Evolutionary conservation across 2,329 filamentous ascomycete species (phyloP), one percentile per base, ranked within the genome.

Genomic region (Cladosporium sp.): DNA sequence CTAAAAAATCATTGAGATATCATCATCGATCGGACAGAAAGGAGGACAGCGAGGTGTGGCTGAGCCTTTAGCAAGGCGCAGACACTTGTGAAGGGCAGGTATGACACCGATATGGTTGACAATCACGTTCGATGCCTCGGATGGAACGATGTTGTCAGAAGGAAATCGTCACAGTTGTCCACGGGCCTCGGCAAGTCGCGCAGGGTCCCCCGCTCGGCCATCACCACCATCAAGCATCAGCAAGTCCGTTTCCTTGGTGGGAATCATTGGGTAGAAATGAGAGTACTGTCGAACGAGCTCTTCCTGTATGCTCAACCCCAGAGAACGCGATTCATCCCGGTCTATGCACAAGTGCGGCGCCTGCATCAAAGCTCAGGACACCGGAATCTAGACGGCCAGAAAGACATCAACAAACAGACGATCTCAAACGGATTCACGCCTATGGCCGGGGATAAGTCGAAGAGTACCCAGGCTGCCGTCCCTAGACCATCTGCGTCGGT

Each of bases 401-500:
- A 40, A 31, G 48, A 50, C 40, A 50, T 45, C 49, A 34, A 52
- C 49, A 46, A 45, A 18, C 51, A 53, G 35, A 53, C 38, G 7
- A 43, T 53, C 37, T 53, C 51, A 13, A 53, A 54, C 52, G 52
- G 52, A 31, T 54, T 54, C 32, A 37, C 19, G 5, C 52, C 52
- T 38, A 56, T 56, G 54, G 50, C 56, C 38, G 43, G 32, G 32
- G 48, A 43, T 16, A 53, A 18, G 60, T 55, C 33, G 18, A 58
- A 63, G 22, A 72, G 70, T 44, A 74, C 74, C 56, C 58, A 61
- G 18, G 69, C 72, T 4, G 61, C 73, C 1, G 56, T 75, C 16
- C 81, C 85, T 2, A 74, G 80, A 48, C 85, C 86, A 2, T 88
- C 84, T 66, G 80, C 56, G 54, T 95, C 89, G 60, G 83, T 97